Conservation (phyloP, 768 basidiomycete genomes). For the Chalciporus sphaerocephalus region DNA sequence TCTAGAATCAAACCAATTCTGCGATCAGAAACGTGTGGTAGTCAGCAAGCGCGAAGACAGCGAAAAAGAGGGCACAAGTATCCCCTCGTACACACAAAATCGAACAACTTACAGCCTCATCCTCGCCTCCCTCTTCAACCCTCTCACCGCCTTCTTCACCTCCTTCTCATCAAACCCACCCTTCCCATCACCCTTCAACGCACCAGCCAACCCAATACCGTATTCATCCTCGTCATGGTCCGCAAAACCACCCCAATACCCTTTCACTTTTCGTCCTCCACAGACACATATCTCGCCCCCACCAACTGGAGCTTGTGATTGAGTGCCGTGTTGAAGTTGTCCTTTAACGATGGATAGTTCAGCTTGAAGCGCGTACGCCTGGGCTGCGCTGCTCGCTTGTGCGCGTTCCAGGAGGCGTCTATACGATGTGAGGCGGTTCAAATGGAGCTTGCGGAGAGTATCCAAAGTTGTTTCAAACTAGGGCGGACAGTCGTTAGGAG, state of each 20-base stretch:
- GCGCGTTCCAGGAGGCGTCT: constrained; percentile 78
- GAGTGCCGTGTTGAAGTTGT: constrained; percentile 28
- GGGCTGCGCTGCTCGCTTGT: constrained; percentile 74
- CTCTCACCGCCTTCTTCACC: constrained; percentile 59
- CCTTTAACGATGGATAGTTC: constrained; percentile 65
- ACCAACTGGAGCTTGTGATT: constrained; percentile 10
- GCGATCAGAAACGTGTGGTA: neutral
- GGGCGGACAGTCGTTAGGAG: neutral
- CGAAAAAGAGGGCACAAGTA: no score
- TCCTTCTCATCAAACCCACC: constrained; percentile 69
- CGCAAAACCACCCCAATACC: constrained; percentile 71
- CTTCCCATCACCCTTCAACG: constrained; percentile 43
- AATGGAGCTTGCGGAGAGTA: constrained; percentile 39
- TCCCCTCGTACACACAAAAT: no score
- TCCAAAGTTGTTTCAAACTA: constrained; percentile 46
- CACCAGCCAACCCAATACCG: constrained; percentile 41
- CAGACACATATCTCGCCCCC: constrained; percentile 42
- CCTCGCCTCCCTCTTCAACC: constrained; percentile 59
- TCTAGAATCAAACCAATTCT: constrained; percentile 31
- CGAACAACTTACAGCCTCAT: constrained; percentile 62
- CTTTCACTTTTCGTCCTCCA: constrained; percentile 57
- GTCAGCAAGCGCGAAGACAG: no score
- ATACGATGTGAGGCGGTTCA: constrained; percentile 61
- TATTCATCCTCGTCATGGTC: constrained; percentile 43
- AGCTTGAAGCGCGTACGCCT: constrained; percentile 81